phyloP scores from a whole-genome alignment of 2,329 filamentous ascomycete species.

The Neofusicoccum parvum region DNA sequence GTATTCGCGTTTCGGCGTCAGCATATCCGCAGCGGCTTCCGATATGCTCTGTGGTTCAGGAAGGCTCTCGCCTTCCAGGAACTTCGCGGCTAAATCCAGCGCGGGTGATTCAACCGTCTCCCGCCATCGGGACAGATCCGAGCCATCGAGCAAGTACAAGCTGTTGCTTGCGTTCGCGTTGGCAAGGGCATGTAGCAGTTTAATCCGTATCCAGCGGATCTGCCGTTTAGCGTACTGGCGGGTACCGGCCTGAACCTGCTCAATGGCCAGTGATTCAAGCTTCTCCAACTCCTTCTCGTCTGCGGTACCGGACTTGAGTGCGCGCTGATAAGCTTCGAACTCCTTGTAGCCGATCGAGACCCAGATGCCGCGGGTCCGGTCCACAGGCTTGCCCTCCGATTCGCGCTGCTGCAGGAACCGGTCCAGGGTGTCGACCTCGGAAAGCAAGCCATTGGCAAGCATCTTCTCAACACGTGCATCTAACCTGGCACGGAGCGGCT shows the following conservation, averaged over 20 bases:
- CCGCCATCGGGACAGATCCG: constrained; percentile 64
- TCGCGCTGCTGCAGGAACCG: constrained; percentile 49
- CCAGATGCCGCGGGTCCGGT: constrained; percentile 86
- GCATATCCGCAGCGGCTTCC: constrained; percentile 55
- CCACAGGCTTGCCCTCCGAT: constrained; percentile 57
- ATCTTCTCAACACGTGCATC: constrained; percentile 82
- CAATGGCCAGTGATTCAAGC: constrained; percentile 63
- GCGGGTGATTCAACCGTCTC: constrained; percentile 68
- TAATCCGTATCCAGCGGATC: constrained; percentile 81
- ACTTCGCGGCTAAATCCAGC: constrained; percentile 60
- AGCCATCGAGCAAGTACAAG: constrained; percentile 82
- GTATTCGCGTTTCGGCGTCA: constrained; percentile 58
- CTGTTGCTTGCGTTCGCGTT: constrained; percentile 56
- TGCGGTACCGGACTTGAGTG: constrained; percentile 32
- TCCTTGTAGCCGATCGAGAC: constrained; percentile 97
- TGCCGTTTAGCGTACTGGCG: constrained; percentile 87
- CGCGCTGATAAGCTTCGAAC: constrained; percentile 69
- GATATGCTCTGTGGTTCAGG: constrained; percentile 60
- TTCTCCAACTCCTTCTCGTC: constrained; percentile 50
- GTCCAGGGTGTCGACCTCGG: constrained; percentile 61
- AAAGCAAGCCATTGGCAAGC: constrained; percentile 67
- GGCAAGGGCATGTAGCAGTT: constrained; percentile 70
- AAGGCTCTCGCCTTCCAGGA: constrained; percentile 59
- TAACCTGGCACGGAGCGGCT: constrained; percentile 69
- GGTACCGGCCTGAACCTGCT: constrained; percentile 79